A percentile compares a stretch with the other conserved stretches of the same genome.
Evolutionary conservation across 2,329 filamentous ascomycete species (phyloP).

Genomic region (Grosmannia penicillata): DNA sequence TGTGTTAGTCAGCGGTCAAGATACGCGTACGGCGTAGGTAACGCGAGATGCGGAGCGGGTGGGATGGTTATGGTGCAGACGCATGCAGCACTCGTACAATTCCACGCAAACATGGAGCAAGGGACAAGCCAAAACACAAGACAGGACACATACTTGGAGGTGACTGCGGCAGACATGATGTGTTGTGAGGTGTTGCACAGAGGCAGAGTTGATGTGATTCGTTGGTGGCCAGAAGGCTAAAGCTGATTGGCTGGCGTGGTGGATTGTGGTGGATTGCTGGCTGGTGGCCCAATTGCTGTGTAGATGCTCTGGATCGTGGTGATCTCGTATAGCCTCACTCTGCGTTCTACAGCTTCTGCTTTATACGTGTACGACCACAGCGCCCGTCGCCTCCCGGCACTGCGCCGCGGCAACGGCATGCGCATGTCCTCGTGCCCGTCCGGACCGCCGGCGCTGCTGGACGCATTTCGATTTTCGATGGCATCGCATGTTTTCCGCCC

Average conservation of each 20-base stretch:
- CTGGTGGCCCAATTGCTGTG: too few species aligned
- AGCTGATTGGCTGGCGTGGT: neutral
- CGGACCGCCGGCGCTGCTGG: neutral
- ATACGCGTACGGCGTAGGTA: neutral
- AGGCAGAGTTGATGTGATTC: too few species aligned
- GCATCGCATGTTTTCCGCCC: neutral
- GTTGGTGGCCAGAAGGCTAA: neutral
- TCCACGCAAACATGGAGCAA: too few species aligned
- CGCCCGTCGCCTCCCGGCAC: too few species aligned
- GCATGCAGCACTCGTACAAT: too few species aligned
- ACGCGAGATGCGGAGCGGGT: neutral
- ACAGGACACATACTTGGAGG: neutral
- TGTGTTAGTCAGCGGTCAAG: neutral
- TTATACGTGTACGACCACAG: too few species aligned
- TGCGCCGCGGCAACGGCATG: neutral
- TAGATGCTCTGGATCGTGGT: too few species aligned
- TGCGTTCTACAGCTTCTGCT: too few species aligned
- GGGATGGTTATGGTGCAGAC: neutral
- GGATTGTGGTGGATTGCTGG: neutral
- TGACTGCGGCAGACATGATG: constrained; percentile 1
- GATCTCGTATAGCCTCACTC: neutral
- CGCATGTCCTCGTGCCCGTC: neutral
- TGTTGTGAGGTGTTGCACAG: neutral
- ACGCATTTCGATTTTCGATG: neutral
- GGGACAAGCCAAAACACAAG: too few species aligned